A percentile compares a stretch with the other conserved stretches of the same genome.
Evolutionary conservation across 73 alveolate genomes (phyloP).

Genomic region (Paraurostyla sp.): DNA sequence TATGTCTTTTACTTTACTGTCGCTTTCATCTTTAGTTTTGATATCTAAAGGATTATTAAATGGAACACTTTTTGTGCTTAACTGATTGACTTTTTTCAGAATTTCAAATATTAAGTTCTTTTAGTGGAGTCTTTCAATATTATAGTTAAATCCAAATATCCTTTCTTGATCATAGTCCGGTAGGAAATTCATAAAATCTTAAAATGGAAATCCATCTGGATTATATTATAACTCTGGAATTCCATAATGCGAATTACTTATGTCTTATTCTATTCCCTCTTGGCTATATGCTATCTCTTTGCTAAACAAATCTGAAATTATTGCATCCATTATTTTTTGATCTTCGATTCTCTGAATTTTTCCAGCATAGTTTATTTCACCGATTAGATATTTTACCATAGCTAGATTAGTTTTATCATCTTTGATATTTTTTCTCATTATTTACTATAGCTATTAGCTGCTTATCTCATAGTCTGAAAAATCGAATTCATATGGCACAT

Average conservation of each 20-base stretch:
- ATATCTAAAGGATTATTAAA: not conserved
- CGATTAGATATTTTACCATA: slow-evolving; percentile 11
- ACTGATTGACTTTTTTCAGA: not conserved
- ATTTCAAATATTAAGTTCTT: slow-evolving; percentile 26
- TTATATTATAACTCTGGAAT: slow-evolving; percentile 2
- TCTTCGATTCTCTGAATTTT: slow-evolving; percentile 34
- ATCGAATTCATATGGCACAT: slow-evolving; percentile 97
- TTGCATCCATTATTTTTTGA: slow-evolving; percentile 1
- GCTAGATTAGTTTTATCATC: not conserved
- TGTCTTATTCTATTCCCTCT: not conserved
- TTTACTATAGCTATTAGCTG: slow-evolving; percentile 85
- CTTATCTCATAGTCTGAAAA: slow-evolving; percentile 97
- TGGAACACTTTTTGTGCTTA: not conserved
- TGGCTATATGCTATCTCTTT: not conserved
- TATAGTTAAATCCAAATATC: slow-evolving; percentile 52
- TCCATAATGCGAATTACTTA: slow-evolving; percentile 45
- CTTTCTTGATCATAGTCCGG: slow-evolving; percentile 22
- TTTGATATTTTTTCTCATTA: not conserved
- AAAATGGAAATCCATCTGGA: not conserved
- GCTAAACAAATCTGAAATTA: slow-evolving; percentile 13
- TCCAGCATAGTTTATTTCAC: slow-evolving; percentile 41
- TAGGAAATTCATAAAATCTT: not conserved
- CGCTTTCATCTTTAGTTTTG: not conserved
- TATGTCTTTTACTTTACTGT: not conserved
- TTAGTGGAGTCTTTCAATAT: not conserved